A percentile compares a stretch with the other conserved stretches of the same genome.
These are phyloP conservation scores for Neurospora intermedia DNA, from an alignment of 495 filamentous ascomycete species.

Conservation along the genomic window DNA sequence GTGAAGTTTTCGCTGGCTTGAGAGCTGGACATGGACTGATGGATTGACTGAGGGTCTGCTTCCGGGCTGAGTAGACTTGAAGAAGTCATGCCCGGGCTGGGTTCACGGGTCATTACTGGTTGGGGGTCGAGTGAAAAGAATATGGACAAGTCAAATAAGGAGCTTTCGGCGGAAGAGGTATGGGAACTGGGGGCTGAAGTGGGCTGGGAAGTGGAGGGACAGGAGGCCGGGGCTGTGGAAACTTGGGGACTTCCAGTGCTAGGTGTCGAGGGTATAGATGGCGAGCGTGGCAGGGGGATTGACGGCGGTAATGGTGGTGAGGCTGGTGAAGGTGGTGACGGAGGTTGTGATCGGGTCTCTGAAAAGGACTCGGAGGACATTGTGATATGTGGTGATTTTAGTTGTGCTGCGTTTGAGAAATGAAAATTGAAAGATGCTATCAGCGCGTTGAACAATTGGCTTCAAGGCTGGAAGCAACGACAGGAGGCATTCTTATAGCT, in stretches of 20 bases:
- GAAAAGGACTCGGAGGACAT: neutral
- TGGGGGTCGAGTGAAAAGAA: neutral
- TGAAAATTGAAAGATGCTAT: neutral
- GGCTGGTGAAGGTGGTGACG: neutral
- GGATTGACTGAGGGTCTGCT: neutral
- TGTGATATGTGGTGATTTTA: neutral
- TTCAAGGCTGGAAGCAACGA: neutral
- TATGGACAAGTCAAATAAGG: neutral
- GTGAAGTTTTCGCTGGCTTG: neutral
- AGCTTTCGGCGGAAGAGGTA: neutral
- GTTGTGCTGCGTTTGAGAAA: neutral
- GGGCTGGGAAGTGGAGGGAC: neutral
- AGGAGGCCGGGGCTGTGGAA: neutral
- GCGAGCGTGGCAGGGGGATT: neutral
- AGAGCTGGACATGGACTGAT: neutral
- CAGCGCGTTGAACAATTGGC: neutral
- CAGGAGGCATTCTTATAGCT: neutral
- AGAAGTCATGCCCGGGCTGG: neutral
- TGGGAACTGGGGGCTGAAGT: neutral
- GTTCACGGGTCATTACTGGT: neutral
- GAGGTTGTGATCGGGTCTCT: neutral
- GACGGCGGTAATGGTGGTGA: neutral
- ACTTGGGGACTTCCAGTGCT: neutral
- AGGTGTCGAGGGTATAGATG: neutral
- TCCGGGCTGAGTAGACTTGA: neutral